These are phyloP conservation scores for Suillus cothurnatus DNA, from an alignment of 768 basidiomycete genomes.

Conservation along the genomic window DNA sequence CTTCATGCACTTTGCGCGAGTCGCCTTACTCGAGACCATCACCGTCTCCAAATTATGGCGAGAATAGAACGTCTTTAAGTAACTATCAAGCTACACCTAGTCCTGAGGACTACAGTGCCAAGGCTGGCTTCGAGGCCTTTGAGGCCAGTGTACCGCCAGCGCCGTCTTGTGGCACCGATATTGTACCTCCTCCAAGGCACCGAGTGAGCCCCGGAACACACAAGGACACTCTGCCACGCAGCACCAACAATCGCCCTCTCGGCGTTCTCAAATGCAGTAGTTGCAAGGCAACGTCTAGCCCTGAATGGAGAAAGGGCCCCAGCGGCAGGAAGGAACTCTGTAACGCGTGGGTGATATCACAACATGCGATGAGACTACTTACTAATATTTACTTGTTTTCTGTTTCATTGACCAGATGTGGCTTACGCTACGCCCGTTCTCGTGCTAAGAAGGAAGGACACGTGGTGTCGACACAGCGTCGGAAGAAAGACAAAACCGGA, in stretches of 20 bases:
- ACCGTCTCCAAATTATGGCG: constrained; percentile 31
- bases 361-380: constrained; percentile 11
- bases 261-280: constrained; percentile 76
- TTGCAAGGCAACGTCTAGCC: constrained; percentile 80
- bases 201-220: constrained; percentile 54
- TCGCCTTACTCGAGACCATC: constrained; percentile 42
- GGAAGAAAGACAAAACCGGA: constrained; percentile 59
- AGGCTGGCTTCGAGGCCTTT: constrained; percentile 34
- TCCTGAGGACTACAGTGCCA: constrained; percentile 40
- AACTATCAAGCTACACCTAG: constrained; percentile 41
- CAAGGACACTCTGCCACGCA: constrained; percentile 47
- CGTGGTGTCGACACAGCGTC: constrained; percentile 49
- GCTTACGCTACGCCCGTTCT: constrained; percentile 83
- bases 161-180: constrained; percentile 35
- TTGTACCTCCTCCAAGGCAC: constrained; percentile 59
- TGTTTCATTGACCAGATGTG: constrained; percentile 55
- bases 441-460: constrained; percentile 87
- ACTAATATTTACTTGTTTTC: constrained; percentile 19
- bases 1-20: constrained; percentile 33
- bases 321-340: constrained; percentile 90
- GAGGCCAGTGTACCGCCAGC: constrained; percentile 20
- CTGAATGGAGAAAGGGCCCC: constrained; percentile 92
- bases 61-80: constrained; percentile 35
- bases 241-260: constrained; percentile 61
- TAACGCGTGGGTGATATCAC: constrained; percentile 72